Evolutionary conservation across 1,284 basidiomycete species (phyloP).

Genomic region (Puccinia horiana): DNA sequence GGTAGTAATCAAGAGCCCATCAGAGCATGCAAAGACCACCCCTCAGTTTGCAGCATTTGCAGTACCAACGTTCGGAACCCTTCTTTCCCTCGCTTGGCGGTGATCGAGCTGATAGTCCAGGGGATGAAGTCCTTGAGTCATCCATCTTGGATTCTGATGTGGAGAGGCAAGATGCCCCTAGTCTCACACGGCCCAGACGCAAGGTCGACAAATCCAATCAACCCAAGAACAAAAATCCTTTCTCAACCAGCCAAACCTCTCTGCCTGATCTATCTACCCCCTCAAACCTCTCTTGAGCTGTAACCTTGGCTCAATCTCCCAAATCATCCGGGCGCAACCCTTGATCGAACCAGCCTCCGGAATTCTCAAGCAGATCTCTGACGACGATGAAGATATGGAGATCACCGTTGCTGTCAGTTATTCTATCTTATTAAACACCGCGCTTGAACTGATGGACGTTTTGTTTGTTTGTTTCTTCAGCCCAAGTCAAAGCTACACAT

Average conservation of each 20-base stretch:
- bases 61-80: too few relatives aligned
- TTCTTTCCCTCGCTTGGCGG: too few relatives aligned
- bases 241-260: background rate
- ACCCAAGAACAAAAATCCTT: background rate
- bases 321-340: conserved; percentile 8
- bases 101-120: too few relatives aligned
- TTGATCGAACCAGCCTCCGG: background rate
- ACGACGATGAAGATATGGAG: conserved; percentile 24
- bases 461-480: conserved; percentile 7
- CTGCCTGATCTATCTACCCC: background rate
- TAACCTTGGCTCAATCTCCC: background rate
- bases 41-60: too few relatives aligned
- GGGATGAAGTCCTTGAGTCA: too few relatives aligned
- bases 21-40: too few relatives aligned
- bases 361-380: background rate
- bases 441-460: background rate
- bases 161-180: conserved; percentile 1
- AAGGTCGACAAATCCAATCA: background rate
- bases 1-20: too few relatives aligned
- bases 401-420: background rate
- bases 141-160: too few relatives aligned
- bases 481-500: conserved; percentile 15
- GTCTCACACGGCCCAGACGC: background rate
- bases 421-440: too few relatives aligned
- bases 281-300: background rate